Conservation (phyloP, 176 grass and related monocot species). For the Sorghum bicolor region DNA sequence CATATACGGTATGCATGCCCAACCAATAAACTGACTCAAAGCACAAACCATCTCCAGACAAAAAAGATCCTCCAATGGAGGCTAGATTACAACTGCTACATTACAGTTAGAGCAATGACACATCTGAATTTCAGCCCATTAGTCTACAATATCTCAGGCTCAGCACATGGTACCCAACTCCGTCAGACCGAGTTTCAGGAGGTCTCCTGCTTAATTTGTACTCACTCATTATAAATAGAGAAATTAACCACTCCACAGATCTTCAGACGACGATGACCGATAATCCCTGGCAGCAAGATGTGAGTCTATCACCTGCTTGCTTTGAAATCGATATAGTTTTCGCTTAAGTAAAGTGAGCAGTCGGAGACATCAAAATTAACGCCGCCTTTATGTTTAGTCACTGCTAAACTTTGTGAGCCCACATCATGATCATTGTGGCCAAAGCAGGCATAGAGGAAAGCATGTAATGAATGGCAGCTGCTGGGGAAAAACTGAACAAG, state of each 20-base stretch:
- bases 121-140: slow-evolving; percentile 21
- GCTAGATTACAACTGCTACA: slow-evolving; percentile 24
- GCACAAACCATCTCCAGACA: not conserved
- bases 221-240: not conserved
- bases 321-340: slow-evolving; percentile 1
- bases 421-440: slow-evolving; percentile 43
- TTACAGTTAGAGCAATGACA: slow-evolving; percentile 22
- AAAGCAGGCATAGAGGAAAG: slow-evolving; percentile 12
- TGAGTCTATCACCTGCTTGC: not conserved
- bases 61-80: slow-evolving; percentile 29
- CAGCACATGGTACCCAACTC: slow-evolving; percentile 23
- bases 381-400: slow-evolving; percentile 29
- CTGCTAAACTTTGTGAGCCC: slow-evolving; percentile 34
- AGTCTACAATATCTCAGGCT: slow-evolving; percentile 23
- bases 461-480: slow-evolving; percentile 29
- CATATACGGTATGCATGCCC: not conserved
- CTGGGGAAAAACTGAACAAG: slow-evolving; percentile 59
- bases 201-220: slow-evolving; percentile 13
- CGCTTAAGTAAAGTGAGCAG: slow-evolving; percentile 26
- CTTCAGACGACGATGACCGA: not conserved
- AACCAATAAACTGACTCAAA: slow-evolving; percentile 45
- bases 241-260: slow-evolving; percentile 13
- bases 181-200: not conserved
- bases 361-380: slow-evolving; percentile 33
- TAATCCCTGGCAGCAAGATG: not conserved